Conservation (phyloP, 2,329 filamentous ascomycete genomes). For the Phyllosticta citriasiana region DNA sequence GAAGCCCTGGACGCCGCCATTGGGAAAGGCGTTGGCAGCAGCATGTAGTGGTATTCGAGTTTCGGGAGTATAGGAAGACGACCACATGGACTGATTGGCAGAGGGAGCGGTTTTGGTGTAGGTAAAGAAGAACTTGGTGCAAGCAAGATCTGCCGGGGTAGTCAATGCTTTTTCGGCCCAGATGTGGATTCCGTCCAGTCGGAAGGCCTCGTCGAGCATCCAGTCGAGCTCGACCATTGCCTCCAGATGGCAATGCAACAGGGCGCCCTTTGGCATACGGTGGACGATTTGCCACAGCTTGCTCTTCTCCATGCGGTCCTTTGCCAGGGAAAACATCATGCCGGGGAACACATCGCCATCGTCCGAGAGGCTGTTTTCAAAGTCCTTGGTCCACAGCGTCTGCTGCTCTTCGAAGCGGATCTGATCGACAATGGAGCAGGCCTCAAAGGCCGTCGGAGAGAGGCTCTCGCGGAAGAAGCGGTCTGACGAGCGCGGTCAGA, state of each 20-base stretch:
- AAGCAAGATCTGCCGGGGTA: constrained; percentile 43
- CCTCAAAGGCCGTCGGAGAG: constrained; percentile 67
- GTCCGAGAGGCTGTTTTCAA: constrained; percentile 60
- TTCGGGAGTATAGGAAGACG: constrained; percentile 47
- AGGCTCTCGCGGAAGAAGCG: constrained; percentile 62
- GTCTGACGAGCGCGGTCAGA: constrained; percentile 39
- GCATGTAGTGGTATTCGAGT: constrained; percentile 48
- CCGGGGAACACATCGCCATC: constrained; percentile 65
- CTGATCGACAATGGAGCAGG: constrained; percentile 67
- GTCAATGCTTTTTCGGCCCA: constrained; percentile 48
- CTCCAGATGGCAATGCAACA: constrained; percentile 81
- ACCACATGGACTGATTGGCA: constrained; percentile 52
- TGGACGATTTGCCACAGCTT: constrained; percentile 77
- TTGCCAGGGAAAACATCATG: constrained; percentile 87
- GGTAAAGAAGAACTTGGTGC: constrained; percentile 50
- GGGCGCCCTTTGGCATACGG: constrained; percentile 77
- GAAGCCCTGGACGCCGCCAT: constrained; percentile 62
- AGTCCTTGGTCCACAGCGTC: constrained; percentile 64
- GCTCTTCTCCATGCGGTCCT: constrained; percentile 75
- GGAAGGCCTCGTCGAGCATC: constrained; percentile 61
- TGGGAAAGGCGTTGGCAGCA: constrained; percentile 66
- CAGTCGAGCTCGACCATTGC: constrained; percentile 85
- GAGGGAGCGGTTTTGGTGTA: constrained; percentile 26
- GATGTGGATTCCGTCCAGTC: constrained; percentile 65
- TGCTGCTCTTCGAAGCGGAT: constrained; percentile 70